Evolutionary conservation across 1,284 basidiomycete genomes (phyloP).

Genomic region (Vanrija pseudolonga): DNA sequence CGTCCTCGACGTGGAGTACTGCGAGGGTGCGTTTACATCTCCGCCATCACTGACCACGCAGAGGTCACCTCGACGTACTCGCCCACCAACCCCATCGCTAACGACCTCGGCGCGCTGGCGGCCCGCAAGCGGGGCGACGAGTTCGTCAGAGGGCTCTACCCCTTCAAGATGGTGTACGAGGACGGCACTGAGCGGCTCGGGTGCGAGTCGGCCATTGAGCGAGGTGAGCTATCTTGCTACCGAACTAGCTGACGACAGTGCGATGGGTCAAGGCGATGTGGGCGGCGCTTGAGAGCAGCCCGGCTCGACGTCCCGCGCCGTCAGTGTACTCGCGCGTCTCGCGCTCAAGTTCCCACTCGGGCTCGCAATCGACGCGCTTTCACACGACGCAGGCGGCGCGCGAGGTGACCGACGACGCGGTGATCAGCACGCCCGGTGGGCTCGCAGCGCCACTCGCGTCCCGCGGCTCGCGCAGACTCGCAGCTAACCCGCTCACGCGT

Average conservation of each 20-base stretch:
- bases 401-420: constrained; percentile 39
- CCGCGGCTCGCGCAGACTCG: constrained; percentile 39
- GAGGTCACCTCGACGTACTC: constrained; percentile 74
- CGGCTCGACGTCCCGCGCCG: constrained; percentile 12
- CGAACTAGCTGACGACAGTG: constrained; percentile 46
- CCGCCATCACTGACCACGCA: constrained; percentile 39
- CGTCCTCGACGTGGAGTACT: constrained; percentile 75
- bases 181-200: constrained; percentile 81
- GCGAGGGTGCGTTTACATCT: constrained; percentile 48
- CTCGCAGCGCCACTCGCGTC: constrained; percentile 33
- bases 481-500: constrained; percentile 28
- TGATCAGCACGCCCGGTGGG: constrained; percentile 40
- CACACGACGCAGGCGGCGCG: neutral
- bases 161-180: constrained; percentile 78
- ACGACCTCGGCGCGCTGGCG: constrained; percentile 78
- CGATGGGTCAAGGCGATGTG: constrained; percentile 83
- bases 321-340: constrained; percentile 21
- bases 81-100: constrained; percentile 69
- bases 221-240: constrained; percentile 45
- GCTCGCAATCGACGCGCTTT: constrained; percentile 40
- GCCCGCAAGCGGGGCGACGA: constrained; percentile 59
- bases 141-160: constrained; percentile 67
- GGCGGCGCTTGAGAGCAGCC: constrained; percentile 54
- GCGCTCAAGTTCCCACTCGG: constrained; percentile 22
- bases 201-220: constrained; percentile 73